Evolutionary conservation across 768 basidiomycete genomes (phyloP).

Genomic region (Trametes gibbosa): DNA sequence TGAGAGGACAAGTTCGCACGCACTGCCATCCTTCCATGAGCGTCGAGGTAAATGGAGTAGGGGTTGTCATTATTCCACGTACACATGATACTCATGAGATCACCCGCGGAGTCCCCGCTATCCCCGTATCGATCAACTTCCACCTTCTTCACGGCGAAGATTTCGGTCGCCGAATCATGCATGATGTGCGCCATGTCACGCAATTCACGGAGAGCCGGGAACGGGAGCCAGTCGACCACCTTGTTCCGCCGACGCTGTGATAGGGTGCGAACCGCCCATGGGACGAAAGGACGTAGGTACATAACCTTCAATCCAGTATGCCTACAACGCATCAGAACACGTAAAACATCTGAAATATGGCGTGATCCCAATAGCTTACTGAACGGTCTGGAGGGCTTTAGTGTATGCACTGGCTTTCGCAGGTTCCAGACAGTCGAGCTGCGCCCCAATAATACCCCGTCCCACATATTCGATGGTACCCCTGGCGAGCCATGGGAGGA

Average conservation of each 20-base stretch:
- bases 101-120: conserved; percentile 24
- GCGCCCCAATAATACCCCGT: conserved; percentile 34
- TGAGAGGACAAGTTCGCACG: conserved; percentile 32
- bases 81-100: conserved; percentile 43
- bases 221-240: conserved; percentile 33
- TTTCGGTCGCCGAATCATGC: conserved; percentile 27
- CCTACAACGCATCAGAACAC: conserved; percentile 14
- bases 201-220: conserved; percentile 28
- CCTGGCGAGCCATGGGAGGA: conserved; percentile 34
- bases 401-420: conserved; percentile 29
- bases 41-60: no score
- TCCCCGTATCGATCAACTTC: neutral
- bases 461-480: conserved; percentile 37
- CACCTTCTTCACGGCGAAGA: conserved; percentile 32
- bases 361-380: conserved; percentile 23
- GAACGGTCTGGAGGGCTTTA: conserved; percentile 30
- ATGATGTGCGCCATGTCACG: conserved; percentile 30
- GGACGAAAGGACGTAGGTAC: conserved; percentile 33
- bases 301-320: conserved; percentile 26
- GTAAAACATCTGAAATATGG: neutral
- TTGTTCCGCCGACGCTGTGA: conserved; percentile 28
- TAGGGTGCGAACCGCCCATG: conserved; percentile 30
- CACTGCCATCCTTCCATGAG: no score
- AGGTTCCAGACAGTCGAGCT: conserved; percentile 30
- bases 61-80: neutral